These are phyloP conservation scores for Tripterygium wilfordii DNA, from an alignment of 177 flowering plant genomes.

Conservation along the genomic window DNA sequence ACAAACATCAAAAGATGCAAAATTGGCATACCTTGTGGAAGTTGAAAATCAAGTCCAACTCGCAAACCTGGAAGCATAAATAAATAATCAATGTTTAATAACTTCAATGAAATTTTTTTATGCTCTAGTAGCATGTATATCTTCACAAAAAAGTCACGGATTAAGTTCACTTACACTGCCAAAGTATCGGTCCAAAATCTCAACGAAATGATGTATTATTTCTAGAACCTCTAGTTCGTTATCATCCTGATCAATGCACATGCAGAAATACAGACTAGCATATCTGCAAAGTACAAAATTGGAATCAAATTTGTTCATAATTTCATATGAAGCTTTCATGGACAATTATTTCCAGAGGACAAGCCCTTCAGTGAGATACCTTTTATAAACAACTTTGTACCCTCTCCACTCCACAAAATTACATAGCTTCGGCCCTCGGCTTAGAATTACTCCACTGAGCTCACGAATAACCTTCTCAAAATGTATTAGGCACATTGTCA, in stretches of 20 bases:
- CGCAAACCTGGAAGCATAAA: slow-evolving; percentile 51
- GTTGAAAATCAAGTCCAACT: slow-evolving; percentile 71
- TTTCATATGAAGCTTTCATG: neutral
- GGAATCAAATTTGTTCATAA: slow-evolving; percentile 1
- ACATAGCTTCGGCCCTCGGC: slow-evolving; percentile 82
- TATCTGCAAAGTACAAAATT: slow-evolving; percentile 31
- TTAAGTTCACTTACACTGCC: slow-evolving; percentile 52
- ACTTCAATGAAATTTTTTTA: neutral
- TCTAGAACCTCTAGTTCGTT: slow-evolving; percentile 66
- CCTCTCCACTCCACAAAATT: slow-evolving; percentile 37
- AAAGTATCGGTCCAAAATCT: slow-evolving; percentile 70
- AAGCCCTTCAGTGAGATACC: slow-evolving; percentile 40
- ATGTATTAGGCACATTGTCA: neutral
- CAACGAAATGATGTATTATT: slow-evolving; percentile 66
- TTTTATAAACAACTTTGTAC: slow-evolving; percentile 82
- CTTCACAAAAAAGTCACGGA: neutral
- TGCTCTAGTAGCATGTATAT: too few relatives aligned
- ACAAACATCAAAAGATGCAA: neutral
- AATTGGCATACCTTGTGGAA: slow-evolving; percentile 56
- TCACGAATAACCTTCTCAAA: slow-evolving; percentile 68
- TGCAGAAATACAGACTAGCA: slow-evolving; percentile 74
- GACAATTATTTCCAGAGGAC: too few relatives aligned
- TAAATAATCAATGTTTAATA: neutral
- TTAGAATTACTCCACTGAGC: slow-evolving; percentile 81
- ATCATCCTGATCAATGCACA: slow-evolving; percentile 69